phyloP scores from a whole-genome alignment of 805 yeast species.

The Nakazawaea populi region DNA sequence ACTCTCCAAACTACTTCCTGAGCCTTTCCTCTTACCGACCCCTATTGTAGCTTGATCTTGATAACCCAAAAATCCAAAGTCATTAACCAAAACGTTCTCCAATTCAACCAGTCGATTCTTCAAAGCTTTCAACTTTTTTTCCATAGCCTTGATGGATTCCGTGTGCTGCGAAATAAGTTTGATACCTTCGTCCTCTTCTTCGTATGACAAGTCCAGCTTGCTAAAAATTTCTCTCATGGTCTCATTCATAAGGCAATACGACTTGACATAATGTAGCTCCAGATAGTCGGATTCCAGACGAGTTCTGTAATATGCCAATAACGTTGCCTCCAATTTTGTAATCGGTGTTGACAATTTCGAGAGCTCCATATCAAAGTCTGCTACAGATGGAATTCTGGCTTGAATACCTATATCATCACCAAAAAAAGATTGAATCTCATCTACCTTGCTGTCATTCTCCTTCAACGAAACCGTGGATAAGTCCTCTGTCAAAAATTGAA shows the following conservation, averaged over 20 bases:
- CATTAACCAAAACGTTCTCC: background rate
- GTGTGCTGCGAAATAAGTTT: slow-evolving; percentile 7
- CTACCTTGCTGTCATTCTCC: background rate
- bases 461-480: background rate
- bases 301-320: slow-evolving; percentile 4
- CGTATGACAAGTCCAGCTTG: slow-evolving; percentile 10
- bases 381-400: background rate
- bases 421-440: background rate
- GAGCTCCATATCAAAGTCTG: background rate
- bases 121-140: slow-evolving; percentile 1
- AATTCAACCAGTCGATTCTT: slow-evolving; percentile 1
- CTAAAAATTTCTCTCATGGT: slow-evolving; percentile 8
- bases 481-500: background rate
- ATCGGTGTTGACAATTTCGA: background rate
- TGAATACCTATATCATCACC: background rate
- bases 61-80: background rate
- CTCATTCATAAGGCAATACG: slow-evolving; percentile 3
- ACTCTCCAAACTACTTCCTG: background rate
- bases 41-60: background rate
- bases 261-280: slow-evolving; percentile 5
- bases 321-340: background rate
- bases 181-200: slow-evolving; percentile 14
- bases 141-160: slow-evolving; percentile 8
- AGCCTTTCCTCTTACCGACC: background rate
- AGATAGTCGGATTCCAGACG: background rate